Evolutionary conservation across 1,284 basidiomycete species (phyloP).

Genomic region (Cystobasidium slooffiae): DNA sequence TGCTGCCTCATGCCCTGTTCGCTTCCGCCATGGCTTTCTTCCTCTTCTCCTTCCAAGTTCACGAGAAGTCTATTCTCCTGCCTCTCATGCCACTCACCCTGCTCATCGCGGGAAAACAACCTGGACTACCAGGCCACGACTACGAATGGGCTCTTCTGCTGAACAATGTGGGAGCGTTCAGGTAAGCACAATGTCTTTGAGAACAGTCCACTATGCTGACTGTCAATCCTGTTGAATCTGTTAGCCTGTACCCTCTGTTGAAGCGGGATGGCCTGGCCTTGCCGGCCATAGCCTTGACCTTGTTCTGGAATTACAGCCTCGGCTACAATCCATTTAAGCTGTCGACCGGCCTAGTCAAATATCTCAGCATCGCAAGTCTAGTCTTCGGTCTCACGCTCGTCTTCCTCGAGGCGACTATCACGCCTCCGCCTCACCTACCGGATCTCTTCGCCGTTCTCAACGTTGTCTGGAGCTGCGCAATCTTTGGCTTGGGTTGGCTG

Average conservation of each 20-base stretch:
- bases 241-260: slow-evolving; percentile 87
- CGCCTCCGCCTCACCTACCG: slow-evolving; percentile 74
- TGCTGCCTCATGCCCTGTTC: slow-evolving; percentile 55
- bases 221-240: not conserved
- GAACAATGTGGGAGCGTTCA: slow-evolving; percentile 86
- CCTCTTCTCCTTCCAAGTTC: slow-evolving; percentile 92
- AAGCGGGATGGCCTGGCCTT: slow-evolving; percentile 76
- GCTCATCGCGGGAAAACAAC: slow-evolving; percentile 68
- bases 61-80: slow-evolving; percentile 90
- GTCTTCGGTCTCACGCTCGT: slow-evolving; percentile 66
- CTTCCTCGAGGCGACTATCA: slow-evolving; percentile 65
- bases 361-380: slow-evolving; percentile 69
- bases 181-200: slow-evolving; percentile 60
- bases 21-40: slow-evolving; percentile 73
- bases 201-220: not conserved
- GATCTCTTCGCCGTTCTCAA: slow-evolving; percentile 85
- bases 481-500: slow-evolving; percentile 67
- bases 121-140: slow-evolving; percentile 61
- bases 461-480: slow-evolving; percentile 76
- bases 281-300: slow-evolving; percentile 69
- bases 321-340: slow-evolving; percentile 66
- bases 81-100: slow-evolving; percentile 83
- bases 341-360: slow-evolving; percentile 62
- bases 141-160: slow-evolving; percentile 78
- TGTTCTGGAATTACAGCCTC: slow-evolving; percentile 80